Conservation (phyloP, 768 basidiomycete genomes). For the Boletus pseudo-olivaceus region DNA sequence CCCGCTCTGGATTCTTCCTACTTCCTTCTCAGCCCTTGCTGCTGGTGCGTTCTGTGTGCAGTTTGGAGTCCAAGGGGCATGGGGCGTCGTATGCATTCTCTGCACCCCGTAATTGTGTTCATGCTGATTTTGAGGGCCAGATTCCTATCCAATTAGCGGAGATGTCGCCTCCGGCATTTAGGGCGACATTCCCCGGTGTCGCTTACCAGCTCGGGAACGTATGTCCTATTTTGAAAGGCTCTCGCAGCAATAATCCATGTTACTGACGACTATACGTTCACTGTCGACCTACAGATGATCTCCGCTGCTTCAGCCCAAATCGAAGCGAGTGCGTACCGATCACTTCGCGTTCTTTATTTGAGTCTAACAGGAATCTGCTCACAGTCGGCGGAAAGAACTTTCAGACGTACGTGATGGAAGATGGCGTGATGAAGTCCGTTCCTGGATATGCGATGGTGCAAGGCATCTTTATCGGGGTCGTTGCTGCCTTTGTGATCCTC, state of each 20-base stretch:
- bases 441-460: slow-evolving; percentile 75
- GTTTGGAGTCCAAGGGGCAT: slow-evolving; percentile 86
- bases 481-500: slow-evolving; percentile 73
- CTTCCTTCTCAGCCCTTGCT: slow-evolving; percentile 59
- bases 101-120: neutral
- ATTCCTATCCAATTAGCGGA: slow-evolving; percentile 80
- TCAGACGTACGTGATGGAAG: slow-evolving; percentile 41
- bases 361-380: neutral
- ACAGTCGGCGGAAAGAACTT: slow-evolving; percentile 61
- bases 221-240: neutral
- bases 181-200: slow-evolving; percentile 84
- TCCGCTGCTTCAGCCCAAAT: slow-evolving; percentile 77
- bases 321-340: slow-evolving; percentile 54
- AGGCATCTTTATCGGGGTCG: slow-evolving; percentile 83
- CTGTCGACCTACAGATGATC: slow-evolving; percentile 43
- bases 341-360: neutral
- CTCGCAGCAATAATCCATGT: too few relatives aligned
- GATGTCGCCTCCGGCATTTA: slow-evolving; percentile 84
- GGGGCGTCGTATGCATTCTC: slow-evolving; percentile 66
- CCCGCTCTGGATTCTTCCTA: slow-evolving; percentile 83
- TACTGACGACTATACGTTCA: neutral
- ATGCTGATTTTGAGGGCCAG: slow-evolving; percentile 16
- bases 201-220: slow-evolving; percentile 81
- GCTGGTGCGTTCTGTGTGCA: slow-evolving; percentile 88
- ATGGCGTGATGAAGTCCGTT: slow-evolving; percentile 41